Percentiles rank a stretch among this genome's conserved stretches.
These are phyloP conservation scores for Monocercomonoides exilis DNA, from an alignment of 78 protist genomes.

Conservation along the genomic window DNA sequence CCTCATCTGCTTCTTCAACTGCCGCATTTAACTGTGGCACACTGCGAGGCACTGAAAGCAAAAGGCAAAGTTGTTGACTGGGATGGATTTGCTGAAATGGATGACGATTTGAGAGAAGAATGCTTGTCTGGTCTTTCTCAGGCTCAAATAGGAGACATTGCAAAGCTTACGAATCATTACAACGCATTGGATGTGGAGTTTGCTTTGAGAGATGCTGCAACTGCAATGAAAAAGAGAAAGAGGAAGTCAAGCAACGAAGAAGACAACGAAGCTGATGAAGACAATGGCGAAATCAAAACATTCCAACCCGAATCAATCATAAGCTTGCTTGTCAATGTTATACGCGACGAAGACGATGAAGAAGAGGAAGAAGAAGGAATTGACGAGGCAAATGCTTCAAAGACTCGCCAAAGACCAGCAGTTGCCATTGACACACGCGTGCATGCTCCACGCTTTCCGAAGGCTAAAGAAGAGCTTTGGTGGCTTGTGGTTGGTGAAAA, in stretches of 20 bases:
- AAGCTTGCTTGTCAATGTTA: neutral
- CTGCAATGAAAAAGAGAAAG: neutral
- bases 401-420: neutral
- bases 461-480: constrained; percentile 53
- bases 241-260: neutral
- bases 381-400: constrained; percentile 16
- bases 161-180: neutral
- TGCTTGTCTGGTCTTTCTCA: neutral
- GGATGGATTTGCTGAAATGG: neutral
- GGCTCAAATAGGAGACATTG: neutral
- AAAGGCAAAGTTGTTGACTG: neutral
- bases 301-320: neutral
- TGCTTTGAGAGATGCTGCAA: neutral
- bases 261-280: neutral
- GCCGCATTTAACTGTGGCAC: constrained; percentile 65
- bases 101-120: neutral
- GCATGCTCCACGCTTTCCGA: constrained; percentile 52
- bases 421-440: constrained; percentile 28
- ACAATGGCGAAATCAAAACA: neutral
- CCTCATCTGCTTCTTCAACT: constrained; percentile 54
- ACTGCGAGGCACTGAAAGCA: constrained; percentile 4
- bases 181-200: neutral
- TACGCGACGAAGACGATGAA: neutral
- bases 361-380: neutral
- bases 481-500: constrained; percentile 52